Conservation (phyloP, 257 asterid species). For the Voacanga thouarsii region DNA sequence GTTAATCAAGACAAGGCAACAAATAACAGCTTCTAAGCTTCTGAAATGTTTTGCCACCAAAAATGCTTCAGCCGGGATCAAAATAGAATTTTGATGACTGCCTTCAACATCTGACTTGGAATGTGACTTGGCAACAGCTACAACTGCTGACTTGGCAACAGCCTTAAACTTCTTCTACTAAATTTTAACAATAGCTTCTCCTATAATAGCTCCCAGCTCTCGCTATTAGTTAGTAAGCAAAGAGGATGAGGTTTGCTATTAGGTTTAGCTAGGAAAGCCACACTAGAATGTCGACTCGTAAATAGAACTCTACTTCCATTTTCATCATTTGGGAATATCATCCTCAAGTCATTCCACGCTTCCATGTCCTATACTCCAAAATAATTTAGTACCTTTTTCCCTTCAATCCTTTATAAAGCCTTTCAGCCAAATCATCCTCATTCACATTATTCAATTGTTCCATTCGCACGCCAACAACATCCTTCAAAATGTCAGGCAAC, state of each 20-base stretch:
- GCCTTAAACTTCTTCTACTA: too few relatives aligned
- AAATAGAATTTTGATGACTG: too few relatives aligned
- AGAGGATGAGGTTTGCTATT: not conserved
- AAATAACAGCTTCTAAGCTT: too few relatives aligned
- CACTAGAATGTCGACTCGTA: not conserved
- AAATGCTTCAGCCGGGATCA: too few relatives aligned
- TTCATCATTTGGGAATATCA: conserved; percentile 8
- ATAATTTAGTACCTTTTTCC: conserved; percentile 10
- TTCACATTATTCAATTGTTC: not conserved
- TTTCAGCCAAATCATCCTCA: conserved; percentile 4
- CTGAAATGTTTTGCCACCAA: too few relatives aligned
- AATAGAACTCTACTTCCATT: conserved; percentile 11
- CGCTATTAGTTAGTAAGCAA: not conserved
- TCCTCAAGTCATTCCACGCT: conserved; percentile 14
- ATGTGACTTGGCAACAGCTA: too few relatives aligned
- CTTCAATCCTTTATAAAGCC: not conserved
- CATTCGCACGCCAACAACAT: not conserved
- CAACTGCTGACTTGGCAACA: too few relatives aligned
- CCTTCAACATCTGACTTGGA: too few relatives aligned
- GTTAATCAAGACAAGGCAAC: too few relatives aligned
- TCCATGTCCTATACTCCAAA: conserved; percentile 6
- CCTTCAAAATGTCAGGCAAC: conserved; percentile 9
- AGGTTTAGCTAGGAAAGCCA: not conserved
- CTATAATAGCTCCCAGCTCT: conserved; percentile 8
- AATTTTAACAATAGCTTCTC: too few relatives aligned